A percentile compares a stretch with the other conserved stretches of the same genome.
These are phyloP conservation scores for Ormosia semicastrata DNA, from an alignment of 306 rosid species.

Conservation along the genomic window DNA sequence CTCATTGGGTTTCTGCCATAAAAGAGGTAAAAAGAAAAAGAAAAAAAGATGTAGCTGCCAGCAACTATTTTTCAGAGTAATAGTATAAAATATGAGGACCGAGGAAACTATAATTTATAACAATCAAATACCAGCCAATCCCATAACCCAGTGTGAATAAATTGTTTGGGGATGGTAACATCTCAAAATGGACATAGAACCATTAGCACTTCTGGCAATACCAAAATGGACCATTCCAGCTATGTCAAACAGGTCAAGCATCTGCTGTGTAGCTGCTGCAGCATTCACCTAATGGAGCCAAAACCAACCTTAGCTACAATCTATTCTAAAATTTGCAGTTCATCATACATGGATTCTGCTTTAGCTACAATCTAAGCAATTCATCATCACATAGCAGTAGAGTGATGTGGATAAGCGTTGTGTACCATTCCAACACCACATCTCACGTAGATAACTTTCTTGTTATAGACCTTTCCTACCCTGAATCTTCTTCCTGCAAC, in stretches of 20 bases:
- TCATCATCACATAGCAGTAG: no score
- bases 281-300: slow-evolving; percentile 42
- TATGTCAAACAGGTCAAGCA: slow-evolving; percentile 47
- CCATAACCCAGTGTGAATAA: slow-evolving; percentile 48
- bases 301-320: not conserved
- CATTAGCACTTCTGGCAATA: slow-evolving; percentile 48
- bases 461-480: slow-evolving; percentile 38
- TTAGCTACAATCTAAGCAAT: no score
- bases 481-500: slow-evolving; percentile 45
- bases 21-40: not conserved
- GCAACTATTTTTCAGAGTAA: not conserved
- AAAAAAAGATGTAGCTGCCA: not conserved
- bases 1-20: slow-evolving; percentile 37
- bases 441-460: slow-evolving; percentile 46
- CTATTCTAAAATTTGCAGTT: no score
- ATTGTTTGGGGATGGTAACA: slow-evolving; percentile 45
- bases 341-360: no score
- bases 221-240: slow-evolving; percentile 56
- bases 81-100: not conserved
- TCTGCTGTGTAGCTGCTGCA: slow-evolving; percentile 49
- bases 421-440: slow-evolving; percentile 47
- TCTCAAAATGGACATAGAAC: slow-evolving; percentile 52
- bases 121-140: slow-evolving; percentile 41
- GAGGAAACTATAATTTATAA: not conserved
- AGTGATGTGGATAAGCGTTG: not conserved